These are phyloP conservation scores for Salpingoeca rosetta DNA, from an alignment of 78 protist genomes.

Conservation along the genomic window DNA sequence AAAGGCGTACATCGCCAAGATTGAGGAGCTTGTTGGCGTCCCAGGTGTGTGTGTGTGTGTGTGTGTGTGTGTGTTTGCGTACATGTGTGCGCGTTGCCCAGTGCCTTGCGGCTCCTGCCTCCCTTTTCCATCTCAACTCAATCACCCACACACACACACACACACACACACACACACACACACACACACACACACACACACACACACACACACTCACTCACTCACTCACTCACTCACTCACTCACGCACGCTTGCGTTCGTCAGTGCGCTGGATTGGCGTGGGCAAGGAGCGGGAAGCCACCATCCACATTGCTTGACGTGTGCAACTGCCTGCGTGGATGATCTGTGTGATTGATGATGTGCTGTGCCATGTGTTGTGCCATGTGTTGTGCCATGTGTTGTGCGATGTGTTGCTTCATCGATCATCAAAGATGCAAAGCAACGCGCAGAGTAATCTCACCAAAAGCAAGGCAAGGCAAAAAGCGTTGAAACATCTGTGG, in stretches of 20 bases:
- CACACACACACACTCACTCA: no score
- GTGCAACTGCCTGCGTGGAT: neutral
- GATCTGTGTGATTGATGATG: neutral
- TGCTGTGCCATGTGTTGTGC: neutral
- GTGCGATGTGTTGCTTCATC: neutral
- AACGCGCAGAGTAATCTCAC: neutral
- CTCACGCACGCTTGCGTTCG: no score
- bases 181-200: no score
- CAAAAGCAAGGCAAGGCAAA: neutral
- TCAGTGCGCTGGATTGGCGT: slow-evolving; percentile 43
- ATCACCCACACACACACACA: no score
- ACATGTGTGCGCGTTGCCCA: neutral
- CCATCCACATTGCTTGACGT: neutral
- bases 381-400: neutral
- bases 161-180: no score
- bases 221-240: no score
- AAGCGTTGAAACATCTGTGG: no score
- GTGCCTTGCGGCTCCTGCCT: neutral
- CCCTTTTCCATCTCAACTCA: neutral
- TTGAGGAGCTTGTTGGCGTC: slow-evolving; percentile 45
- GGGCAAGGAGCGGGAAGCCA: slow-evolving; percentile 38
- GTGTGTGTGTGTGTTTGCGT: no score
- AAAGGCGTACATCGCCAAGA: slow-evolving; percentile 35
- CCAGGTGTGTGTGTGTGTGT: neutral
- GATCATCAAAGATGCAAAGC: neutral